Evolutionary conservation across 1,284 basidiomycete species (phyloP), one percentile per base, ranked within the genome.

Genomic region (Boletellus sp.): DNA sequence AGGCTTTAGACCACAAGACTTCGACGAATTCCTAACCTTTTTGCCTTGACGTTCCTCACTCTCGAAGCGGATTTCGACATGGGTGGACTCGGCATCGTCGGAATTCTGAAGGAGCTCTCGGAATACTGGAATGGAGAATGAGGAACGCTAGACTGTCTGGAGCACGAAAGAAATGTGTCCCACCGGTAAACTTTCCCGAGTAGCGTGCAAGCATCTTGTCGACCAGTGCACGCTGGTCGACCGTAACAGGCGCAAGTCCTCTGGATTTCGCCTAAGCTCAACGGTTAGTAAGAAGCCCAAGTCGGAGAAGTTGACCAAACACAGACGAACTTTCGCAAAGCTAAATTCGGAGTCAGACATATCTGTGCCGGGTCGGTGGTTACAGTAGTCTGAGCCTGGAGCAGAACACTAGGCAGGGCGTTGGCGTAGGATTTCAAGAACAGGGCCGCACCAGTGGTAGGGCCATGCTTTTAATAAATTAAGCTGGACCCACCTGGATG

Each of bases 201-300:
- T 98, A 98, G 41, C 94, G 79, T 21, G 94, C 91, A 16, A 97
- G 81, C 38, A 96, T 90, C 71, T 92, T 94, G 74, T 93, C 89
- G 53, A 95, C 93, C 44, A 95, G 75, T 13, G 91, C 92, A 18
- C 94, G 80, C 71, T 97, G 95, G 68, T 97, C 96, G 51, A 97
- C 93, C 64, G 24, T 26, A 8, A 26, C 24, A 10, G 2, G 24
- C 24, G 24, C 24, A 26, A 2, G 10, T 26, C 24, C 24, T 8
- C 24, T 8, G 8, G 24, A 8, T 93, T 26, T 26, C 24, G 24
- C 24, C 24, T 26, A 8, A 26, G 24, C 8, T 26, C 24, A 10
- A 26, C 24, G 8, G 24, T 26, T 26, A 26, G 24, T 2, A 26
- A 8, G 24, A 8, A 2, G 8, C 24, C 24, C 7, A 8, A 26